Evolutionary conservation across 768 basidiomycete genomes (phyloP), one percentile per base, ranked within the genome.

Genomic region (Russula brevipes): DNA sequence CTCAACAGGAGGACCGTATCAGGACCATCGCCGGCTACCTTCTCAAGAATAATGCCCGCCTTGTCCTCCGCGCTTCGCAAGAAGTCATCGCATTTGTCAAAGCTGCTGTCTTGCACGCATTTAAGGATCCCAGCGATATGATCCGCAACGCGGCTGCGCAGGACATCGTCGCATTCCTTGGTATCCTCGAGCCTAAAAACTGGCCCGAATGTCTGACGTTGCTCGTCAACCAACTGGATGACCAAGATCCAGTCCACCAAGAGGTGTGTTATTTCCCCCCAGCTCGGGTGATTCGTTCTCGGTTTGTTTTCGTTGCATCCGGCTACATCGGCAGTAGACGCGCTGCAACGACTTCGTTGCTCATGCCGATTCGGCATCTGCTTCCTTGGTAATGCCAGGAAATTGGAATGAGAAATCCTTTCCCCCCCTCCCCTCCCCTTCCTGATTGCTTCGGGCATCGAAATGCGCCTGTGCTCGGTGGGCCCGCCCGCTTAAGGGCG

Each of bases 121-220:
- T 98, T 76, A 82, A 78, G 68, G 91, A 95, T 74, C 74, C 80
- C 31, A 87, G 88, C 64, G 78, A 86, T 69, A 91, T 97, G 85
- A 88, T 98, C 74, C 86, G 95, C 69, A 94, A 91, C 73, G 94
- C 95, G 11, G 93, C 93, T 5, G 90, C 91, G 60, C 91, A 96
- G 71, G 94, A 91, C 74, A 87, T 99, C 69, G 91, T 94, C 54
- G 83, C 90, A 41, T 86, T 98, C 70, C 83, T 98, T 63, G 88
- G 88, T 54, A 88, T 87, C 44, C 78, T 96, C 56, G 94, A 96
- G 71, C 91, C 94, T 2, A 88, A 80, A 72, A 92, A 89, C 71
- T 99, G 97, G 97, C 91, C 95, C 52, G 93, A 98, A 76, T 97
- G 93, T 70, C 79, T 99, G 52, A 85, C 87, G 72, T 84, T 90